Conservation (phyloP, 495 filamentous ascomycete species). For the Penicillium alfredii region DNA sequence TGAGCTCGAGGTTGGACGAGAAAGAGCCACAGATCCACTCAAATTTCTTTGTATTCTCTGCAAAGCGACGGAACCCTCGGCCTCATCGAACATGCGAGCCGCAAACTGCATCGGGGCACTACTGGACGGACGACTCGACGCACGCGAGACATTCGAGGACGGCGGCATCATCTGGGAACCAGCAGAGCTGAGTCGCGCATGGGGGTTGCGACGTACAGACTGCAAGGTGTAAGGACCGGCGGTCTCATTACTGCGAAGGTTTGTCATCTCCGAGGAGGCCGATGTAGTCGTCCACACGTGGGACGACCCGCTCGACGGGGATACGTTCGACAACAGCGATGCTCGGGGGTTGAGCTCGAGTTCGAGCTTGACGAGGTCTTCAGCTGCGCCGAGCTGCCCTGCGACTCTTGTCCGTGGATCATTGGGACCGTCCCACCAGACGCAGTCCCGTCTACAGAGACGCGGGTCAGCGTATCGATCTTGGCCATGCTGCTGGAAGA, state of each 20-base stretch:
- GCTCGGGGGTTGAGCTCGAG: neutral
- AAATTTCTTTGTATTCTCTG: too few species aligned
- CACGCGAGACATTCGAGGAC: slow-evolving; percentile 3
- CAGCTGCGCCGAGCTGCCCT: neutral
- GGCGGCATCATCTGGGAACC: neutral
- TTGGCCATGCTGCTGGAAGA: slow-evolving; percentile 10
- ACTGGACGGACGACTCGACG: slow-evolving; percentile 8
- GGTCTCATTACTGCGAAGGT: slow-evolving; percentile 1
- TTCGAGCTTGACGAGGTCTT: too few species aligned
- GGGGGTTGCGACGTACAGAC: neutral
- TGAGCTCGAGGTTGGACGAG: too few species aligned
- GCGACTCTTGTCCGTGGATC: too few species aligned
- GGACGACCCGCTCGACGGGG: slow-evolving; percentile 7
- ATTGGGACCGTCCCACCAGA: neutral
- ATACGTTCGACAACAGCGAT: slow-evolving; percentile 1
- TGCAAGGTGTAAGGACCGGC: neutral
- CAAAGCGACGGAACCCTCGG: neutral
- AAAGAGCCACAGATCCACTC: neutral
- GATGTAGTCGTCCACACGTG: slow-evolving; percentile 11
- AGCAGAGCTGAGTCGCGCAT: neutral
- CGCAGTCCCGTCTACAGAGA: slow-evolving; percentile 4
- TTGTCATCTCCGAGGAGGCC: neutral
- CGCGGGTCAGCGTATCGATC: slow-evolving; percentile 4
- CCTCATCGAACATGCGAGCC: neutral
- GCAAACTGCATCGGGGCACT: neutral